A percentile compares a stretch with the other conserved stretches of the same genome.
phyloP scores from a whole-genome alignment of 2,329 filamentous ascomycete species.

The Fusarium acutatum region DNA sequence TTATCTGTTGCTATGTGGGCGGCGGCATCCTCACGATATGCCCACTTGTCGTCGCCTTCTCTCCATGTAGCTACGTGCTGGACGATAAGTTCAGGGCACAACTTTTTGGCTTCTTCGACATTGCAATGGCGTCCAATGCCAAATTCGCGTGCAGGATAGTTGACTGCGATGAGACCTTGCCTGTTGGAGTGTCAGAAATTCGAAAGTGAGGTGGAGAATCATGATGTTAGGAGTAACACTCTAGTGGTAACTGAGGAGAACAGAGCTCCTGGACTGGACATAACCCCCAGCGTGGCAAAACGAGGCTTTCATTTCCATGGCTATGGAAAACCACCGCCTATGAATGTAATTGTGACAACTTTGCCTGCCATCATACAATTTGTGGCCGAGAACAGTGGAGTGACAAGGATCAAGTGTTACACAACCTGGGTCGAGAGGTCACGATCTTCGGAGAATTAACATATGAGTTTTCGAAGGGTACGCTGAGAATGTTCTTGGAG shows the following conservation, averaged over 20 bases:
- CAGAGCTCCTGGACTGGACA: background rate
- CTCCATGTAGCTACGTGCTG: constrained; percentile 97
- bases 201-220: background rate
- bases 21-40: constrained; percentile 83
- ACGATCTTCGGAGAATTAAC: background rate
- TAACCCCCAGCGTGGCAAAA: background rate
- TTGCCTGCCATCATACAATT: background rate
- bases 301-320: background rate
- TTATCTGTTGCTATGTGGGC: constrained; percentile 87
- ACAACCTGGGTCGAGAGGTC: background rate
- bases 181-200: constrained; percentile 50
- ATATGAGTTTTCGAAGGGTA: background rate
- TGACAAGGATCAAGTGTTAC: background rate
- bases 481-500: no score
- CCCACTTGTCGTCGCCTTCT: constrained; percentile 91
- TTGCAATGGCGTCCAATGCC: constrained; percentile 84
- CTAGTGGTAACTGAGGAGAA: background rate
- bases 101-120: constrained; percentile 81
- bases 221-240: background rate
- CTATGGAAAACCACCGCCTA: background rate
- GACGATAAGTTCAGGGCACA: constrained; percentile 83
- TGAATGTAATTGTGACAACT: background rate
- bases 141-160: constrained; percentile 87
- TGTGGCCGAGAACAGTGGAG: background rate
- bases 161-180: constrained; percentile 94